These are phyloP conservation scores for Paecilomyces sp. DNA, from an alignment of 2,329 filamentous ascomycete genomes.

Conservation along the genomic window DNA sequence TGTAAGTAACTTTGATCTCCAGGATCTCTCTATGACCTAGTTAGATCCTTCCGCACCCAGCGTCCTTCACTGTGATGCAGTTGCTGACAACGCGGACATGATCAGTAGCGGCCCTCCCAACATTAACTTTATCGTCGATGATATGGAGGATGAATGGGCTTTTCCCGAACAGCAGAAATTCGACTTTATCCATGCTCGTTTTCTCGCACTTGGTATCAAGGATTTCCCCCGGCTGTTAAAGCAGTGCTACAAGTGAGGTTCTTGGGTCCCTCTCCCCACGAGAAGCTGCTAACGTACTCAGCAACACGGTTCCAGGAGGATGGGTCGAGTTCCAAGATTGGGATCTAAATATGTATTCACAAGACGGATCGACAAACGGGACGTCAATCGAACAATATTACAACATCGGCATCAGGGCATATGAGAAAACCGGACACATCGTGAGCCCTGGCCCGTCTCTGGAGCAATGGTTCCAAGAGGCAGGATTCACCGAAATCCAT, in stretches of 20 bases:
- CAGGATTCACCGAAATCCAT: neutral
- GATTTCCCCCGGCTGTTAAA: slow-evolving; percentile 47
- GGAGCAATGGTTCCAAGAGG: neutral
- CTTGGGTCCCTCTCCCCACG: neutral
- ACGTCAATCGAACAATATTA: slow-evolving; percentile 7
- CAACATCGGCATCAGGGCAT: neutral
- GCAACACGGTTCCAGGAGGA: neutral
- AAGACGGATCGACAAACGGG: neutral
- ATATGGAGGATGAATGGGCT: slow-evolving; percentile 51
- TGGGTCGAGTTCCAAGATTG: neutral
- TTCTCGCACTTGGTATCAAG: slow-evolving; percentile 49
- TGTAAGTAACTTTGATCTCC: neutral
- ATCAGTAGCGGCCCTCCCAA: slow-evolving; percentile 43
- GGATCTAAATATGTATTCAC: neutral
- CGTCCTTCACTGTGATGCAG: neutral
- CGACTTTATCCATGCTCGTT: slow-evolving; percentile 54
- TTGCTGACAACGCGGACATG: neutral
- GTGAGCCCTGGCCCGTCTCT: neutral
- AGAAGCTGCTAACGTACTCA: slow-evolving; percentile 32
- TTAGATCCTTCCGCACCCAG: neutral
- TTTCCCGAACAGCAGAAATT: slow-evolving; percentile 44
- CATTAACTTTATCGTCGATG: slow-evolving; percentile 50
- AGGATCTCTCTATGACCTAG: neutral
- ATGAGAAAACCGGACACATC: neutral
- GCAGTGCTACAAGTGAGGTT: slow-evolving; percentile 19